Evolutionary conservation across 192 early-diverging fungal species (phyloP), one percentile per base, ranked within the genome.

Genomic region (Linnemannia schmuckeri): DNA sequence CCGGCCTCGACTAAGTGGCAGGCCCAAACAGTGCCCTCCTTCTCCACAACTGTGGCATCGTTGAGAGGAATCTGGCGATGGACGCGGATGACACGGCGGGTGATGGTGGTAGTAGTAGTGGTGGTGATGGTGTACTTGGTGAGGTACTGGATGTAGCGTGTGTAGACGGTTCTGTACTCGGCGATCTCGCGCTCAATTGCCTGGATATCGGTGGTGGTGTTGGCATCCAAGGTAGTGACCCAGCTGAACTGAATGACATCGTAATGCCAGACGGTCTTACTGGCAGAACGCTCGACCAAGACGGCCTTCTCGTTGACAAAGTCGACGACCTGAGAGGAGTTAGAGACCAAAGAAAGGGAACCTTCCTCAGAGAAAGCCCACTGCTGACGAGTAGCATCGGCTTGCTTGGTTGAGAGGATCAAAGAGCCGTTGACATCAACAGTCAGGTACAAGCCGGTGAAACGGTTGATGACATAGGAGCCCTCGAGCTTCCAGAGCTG

Each of bases 101-200:
- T 77, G 74, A 52, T 69, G 52, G 74, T 86, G 46, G 49, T 70
- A 15, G 72, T 86, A 37, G 83, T 86, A 30, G 70, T 79, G 6
- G 82, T 82, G 74, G 81, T 83, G 33, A 44, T 74, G 44, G 83
- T 86, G 79, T 77, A 55, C 20, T 57, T 74, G 63, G 83, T 86
- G 61, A 86, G 44, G 70, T 86, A 86, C 75, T 80, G 68, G 74
- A 86, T 70, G 63, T 86, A 86, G 46, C 83, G 83, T 38, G 83
- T 86, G 79, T 86, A 86, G 66, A 86, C 79, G 55, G 83, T 86
- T n/a, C 52, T 76, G 79, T 86, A 86, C 79, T 86, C 78, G 42
- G 83, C 81, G 22, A 86, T 37, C 68, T 86, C 83, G 22, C 74
- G 55, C 40, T 86, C 69, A 54, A 81, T 77, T 4, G 70, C 49